These are phyloP conservation scores for Ascochyta fabae DNA, from an alignment of 2,329 filamentous ascomycete genomes.

Conservation along the genomic window DNA sequence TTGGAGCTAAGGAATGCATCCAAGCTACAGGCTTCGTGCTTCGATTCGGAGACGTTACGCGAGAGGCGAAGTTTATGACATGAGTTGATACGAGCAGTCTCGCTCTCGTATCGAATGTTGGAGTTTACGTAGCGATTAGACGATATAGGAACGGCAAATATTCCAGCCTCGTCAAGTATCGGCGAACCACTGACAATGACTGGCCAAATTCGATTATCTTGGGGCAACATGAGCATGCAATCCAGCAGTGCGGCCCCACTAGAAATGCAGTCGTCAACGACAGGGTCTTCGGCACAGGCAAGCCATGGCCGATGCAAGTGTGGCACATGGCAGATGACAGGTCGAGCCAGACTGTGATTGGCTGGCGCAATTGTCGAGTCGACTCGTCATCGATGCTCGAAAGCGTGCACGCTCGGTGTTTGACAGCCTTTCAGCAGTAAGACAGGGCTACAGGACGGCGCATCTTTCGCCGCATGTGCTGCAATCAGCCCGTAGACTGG, in stretches of 20 bases:
- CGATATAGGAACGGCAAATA: not conserved
- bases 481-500: conserved; percentile 11
- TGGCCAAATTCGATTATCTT: not conserved
- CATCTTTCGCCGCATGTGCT: conserved; percentile 17
- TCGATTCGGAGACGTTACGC: conserved; percentile 19
- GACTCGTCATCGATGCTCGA: conserved; percentile 19
- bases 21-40: conserved; percentile 7
- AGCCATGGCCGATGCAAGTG: conserved; percentile 12
- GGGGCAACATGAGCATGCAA: not conserved
- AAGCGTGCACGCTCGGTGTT: conserved; percentile 16
- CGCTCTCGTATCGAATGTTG: not conserved
- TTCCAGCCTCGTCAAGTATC: not conserved
- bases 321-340: conserved; percentile 21
- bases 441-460: conserved; percentile 12
- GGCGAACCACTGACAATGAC: not conserved
- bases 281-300: conserved; percentile 12
- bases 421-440: conserved; percentile 15
- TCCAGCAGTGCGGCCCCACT: conserved; percentile 1
- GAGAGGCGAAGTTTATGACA: conserved; percentile 11
- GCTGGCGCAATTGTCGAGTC: conserved; percentile 1
- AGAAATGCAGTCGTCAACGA: conserved; percentile 21
- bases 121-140: not conserved
- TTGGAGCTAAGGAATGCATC: conserved; percentile 11
- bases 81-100: conserved; percentile 3
- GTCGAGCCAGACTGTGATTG: conserved; percentile 10